Base-by-base conservation (phyloP, 2,329 filamentous ascomycete genomes). In the Ascochyta koolunga region DNA sequence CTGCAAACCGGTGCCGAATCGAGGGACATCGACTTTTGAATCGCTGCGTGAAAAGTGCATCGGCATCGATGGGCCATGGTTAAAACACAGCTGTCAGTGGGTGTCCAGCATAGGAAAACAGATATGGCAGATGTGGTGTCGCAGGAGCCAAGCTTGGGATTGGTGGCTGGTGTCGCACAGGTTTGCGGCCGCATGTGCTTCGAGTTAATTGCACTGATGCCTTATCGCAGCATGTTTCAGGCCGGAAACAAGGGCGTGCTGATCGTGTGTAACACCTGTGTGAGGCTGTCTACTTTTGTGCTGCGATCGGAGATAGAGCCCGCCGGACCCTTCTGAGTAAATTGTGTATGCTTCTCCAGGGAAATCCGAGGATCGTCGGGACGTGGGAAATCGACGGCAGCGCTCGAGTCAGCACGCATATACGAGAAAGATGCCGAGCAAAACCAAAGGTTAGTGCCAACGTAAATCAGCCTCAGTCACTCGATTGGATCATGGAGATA, bases 21-120 rank as follows among this genome's bases (percentile, higher is more conserved):
- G 16, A 15, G 15, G 8, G 6, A 15, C 24, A 54, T 54, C 33
- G 51, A 44, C 45, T 49, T 54, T 48, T 41, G 38, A 24, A 41
- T 41, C 38, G 38, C 24, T 3, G 29, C 29, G 24, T 18, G 19
- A 19, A 40, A 54, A 49, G 18, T 31, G 40, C 40, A 49, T 46
- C 29, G 45, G 36, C 9, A 10, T 25, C 31, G 21, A 36, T 24
- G 29, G 32, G 32, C 5, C 5, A 10, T 9, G 10, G 25, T 11
- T 45, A 29, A 47, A 47, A 31, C 49, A 41, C 37, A 13, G 33
- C 36, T 16, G 18, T 18, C 24, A 33, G 21, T 37, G 38, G 31
- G 47, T 31, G 39, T 32, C 31, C 3, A 8, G 18, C 33, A 38
- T 18, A 11, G 18, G 25, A 31, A 31, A 11, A 5, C 10, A 15